A percentile compares a stretch with the other conserved stretches of the same genome.
Conservation (phyloP, 2,329 filamentous ascomycete genomes). For the Periconia digitata region DNA sequence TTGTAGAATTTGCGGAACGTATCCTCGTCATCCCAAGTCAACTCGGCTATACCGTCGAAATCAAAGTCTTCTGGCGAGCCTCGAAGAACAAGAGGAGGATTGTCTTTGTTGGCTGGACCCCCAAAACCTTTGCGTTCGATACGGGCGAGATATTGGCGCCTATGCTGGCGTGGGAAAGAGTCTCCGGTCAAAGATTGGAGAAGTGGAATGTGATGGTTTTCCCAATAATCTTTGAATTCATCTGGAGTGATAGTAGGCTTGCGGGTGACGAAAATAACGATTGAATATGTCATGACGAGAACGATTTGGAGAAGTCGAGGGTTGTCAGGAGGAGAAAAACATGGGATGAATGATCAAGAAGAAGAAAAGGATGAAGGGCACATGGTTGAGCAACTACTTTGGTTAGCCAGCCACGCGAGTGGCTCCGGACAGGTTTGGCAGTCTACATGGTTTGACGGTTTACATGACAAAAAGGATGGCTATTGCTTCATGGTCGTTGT, state of each 20-base stretch:
- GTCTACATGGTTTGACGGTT: too few relatives aligned
- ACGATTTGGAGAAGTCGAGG: too few relatives aligned
- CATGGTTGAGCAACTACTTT: not conserved
- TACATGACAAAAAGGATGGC: not conserved
- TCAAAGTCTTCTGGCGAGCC: slow-evolving; percentile 26
- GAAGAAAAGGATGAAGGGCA: not conserved
- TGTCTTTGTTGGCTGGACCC: slow-evolving; percentile 23
- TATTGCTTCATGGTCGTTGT: not conserved
- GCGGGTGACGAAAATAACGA: slow-evolving; percentile 29
- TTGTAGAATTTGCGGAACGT: slow-evolving; percentile 30
- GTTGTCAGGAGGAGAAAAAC: too few relatives aligned
- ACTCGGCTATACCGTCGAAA: slow-evolving; percentile 28
- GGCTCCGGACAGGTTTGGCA: not conserved
- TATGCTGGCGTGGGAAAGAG: slow-evolving; percentile 22
- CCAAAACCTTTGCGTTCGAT: slow-evolving; percentile 29
- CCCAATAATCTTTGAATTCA: slow-evolving; percentile 31
- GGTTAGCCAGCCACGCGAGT: not conserved
- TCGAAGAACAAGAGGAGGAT: slow-evolving; percentile 22
- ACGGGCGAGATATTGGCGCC: slow-evolving; percentile 31
- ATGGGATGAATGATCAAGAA: too few relatives aligned
- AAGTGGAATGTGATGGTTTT: slow-evolving; percentile 29
- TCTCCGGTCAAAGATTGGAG: slow-evolving; percentile 18
- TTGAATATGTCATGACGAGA: slow-evolving; percentile 25
- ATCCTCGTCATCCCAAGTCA: slow-evolving; percentile 25
- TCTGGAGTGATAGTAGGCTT: slow-evolving; percentile 21